Evolutionary conservation across 1,284 basidiomycete genomes (phyloP).

Genomic region (Erythrobasidium hasegawianum): DNA sequence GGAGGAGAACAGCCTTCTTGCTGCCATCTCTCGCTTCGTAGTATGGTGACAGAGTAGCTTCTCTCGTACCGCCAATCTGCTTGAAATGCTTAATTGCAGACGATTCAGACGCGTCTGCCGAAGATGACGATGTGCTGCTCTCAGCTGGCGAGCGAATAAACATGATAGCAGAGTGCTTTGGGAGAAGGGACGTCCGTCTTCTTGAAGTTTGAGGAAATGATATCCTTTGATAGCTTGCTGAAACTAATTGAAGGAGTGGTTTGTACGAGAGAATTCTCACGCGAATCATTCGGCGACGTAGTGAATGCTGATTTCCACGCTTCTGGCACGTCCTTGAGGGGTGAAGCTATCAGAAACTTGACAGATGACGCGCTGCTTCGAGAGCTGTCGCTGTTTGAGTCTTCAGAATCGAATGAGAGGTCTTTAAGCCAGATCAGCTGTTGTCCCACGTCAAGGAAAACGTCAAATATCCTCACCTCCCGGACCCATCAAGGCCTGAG

Average conservation of each 20-base stretch:
- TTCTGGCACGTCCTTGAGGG: background rate
- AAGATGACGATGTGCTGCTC: background rate
- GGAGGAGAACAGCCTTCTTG: background rate
- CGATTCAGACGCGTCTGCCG: background rate
- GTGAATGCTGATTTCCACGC: constrained; percentile 2
- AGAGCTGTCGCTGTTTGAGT: background rate
- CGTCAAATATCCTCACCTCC: no score
- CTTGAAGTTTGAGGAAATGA: background rate
- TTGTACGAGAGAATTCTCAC: background rate
- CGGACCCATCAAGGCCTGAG: no score
- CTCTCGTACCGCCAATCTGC: background rate
- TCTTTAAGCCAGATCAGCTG: no score
- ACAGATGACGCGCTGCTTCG: background rate
- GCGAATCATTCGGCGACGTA: background rate
- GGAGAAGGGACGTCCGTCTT: background rate
- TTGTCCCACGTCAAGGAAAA: no score
- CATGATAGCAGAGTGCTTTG: background rate
- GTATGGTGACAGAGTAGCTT: background rate
- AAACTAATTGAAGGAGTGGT: background rate
- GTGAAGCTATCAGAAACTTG: background rate
- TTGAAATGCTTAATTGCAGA: background rate
- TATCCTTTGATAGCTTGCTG: background rate
- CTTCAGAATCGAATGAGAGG: background rate
- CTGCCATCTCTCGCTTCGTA: background rate
- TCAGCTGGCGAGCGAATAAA: background rate